Conservation (phyloP, 306 rosid species). For the Pterocarpus macrocarpus region DNA sequence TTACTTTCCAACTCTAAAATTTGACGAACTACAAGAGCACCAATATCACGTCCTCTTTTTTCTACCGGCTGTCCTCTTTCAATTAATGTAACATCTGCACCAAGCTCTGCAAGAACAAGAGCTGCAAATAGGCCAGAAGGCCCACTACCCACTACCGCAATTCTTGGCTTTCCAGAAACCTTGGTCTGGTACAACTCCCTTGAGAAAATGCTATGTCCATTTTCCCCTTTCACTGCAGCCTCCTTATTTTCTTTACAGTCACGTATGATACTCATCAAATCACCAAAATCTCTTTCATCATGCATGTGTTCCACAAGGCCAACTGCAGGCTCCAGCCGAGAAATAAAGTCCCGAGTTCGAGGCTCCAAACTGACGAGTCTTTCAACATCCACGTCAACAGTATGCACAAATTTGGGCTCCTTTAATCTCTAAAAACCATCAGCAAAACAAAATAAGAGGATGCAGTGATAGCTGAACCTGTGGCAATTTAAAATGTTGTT, state of each 20-base stretch:
- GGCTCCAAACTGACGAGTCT: constrained; percentile 78
- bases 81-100: constrained; percentile 91
- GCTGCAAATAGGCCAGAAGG: constrained; percentile 94
- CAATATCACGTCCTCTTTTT: constrained; percentile 94
- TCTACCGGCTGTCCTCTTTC: constrained; percentile 99
- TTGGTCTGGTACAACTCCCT: constrained; percentile 35
- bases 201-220: constrained; percentile 50
- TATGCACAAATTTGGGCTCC: constrained; percentile 92
- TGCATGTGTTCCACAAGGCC: constrained; percentile 79
- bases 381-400: constrained; percentile 90
- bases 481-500: neutral
- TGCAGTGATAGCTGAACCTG: constrained; percentile 24
- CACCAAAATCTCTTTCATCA: constrained; percentile 56
- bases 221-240: constrained; percentile 43
- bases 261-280: constrained; percentile 66
- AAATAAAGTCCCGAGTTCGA: constrained; percentile 85
- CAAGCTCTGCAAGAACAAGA: constrained; percentile 92
- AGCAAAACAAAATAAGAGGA: constrained; percentile 42
- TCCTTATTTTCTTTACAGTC: constrained; percentile 56
- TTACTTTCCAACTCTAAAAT: constrained; percentile 83
- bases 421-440: constrained; percentile 66
- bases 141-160: constrained; percentile 92
- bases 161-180: constrained; percentile 65
- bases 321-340: constrained; percentile 80
- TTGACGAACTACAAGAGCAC: constrained; percentile 81